Evolutionary conservation across 2,329 filamentous ascomycete genomes (phyloP).

Genomic region (Apiospora saccharicola): DNA sequence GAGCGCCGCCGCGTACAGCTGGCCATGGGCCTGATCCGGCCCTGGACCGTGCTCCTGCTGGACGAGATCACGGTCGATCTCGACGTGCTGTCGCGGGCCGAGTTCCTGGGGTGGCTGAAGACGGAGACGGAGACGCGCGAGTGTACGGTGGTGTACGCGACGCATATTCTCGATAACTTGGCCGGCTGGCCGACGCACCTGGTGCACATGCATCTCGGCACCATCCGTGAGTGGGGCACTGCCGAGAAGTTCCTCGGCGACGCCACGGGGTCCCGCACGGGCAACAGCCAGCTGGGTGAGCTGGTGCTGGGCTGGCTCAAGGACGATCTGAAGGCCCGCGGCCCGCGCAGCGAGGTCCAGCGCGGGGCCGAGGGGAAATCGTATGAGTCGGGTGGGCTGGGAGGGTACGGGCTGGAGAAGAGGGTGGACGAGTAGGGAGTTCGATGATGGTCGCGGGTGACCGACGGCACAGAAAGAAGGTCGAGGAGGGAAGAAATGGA

Average conservation of each 20-base stretch:
- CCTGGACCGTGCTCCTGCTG: conserved; percentile 89
- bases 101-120: conserved; percentile 88
- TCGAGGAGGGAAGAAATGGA: conserved; percentile 19
- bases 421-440: conserved; percentile 35
- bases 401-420: conserved; percentile 65
- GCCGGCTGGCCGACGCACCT: conserved; percentile 95
- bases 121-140: conserved; percentile 81
- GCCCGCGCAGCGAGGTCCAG: conserved; percentile 71
- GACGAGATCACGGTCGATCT: conserved; percentile 98
- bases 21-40: conserved; percentile 91
- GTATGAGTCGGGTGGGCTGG: conserved; percentile 61
- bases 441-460: background rate
- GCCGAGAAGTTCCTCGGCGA: conserved; percentile 73
- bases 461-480: background rate
- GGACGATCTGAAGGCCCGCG: conserved; percentile 79
- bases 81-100: conserved; percentile 82
- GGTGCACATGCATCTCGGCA: conserved; percentile 92
- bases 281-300: conserved; percentile 86
- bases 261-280: conserved; percentile 51
- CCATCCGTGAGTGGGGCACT: conserved; percentile 84
- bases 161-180: conserved; percentile 95
- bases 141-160: conserved; percentile 96
- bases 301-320: conserved; percentile 88
- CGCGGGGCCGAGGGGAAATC: conserved; percentile 69
- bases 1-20: conserved; percentile 92